These are phyloP conservation scores for Aspergillus floridensis DNA, from an alignment of 2,329 filamentous ascomycete species.

Conservation along the genomic window DNA sequence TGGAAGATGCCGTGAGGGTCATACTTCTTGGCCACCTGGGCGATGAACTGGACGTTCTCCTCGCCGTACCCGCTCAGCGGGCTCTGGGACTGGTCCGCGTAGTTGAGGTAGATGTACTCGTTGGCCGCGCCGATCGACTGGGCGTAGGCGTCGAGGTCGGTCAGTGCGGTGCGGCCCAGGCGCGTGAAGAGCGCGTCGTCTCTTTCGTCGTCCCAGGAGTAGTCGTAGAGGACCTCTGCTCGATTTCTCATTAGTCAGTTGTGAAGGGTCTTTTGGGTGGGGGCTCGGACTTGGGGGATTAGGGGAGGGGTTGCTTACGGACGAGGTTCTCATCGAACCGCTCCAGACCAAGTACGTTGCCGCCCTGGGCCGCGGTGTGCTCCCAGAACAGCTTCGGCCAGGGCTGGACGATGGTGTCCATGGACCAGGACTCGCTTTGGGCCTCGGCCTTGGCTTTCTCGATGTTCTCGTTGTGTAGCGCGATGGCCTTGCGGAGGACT, in stretches of 20 bases:
- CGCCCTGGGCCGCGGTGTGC: slow-evolving; percentile 33
- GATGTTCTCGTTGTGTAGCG: slow-evolving; percentile 19
- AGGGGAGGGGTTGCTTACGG: slow-evolving; percentile 1
- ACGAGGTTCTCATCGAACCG: slow-evolving; percentile 27
- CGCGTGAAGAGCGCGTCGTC: slow-evolving; percentile 35
- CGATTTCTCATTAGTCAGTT: too few species aligned
- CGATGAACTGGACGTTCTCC: slow-evolving; percentile 35
- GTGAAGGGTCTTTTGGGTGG: not conserved
- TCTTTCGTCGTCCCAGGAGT: slow-evolving; percentile 29
- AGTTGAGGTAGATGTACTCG: slow-evolving; percentile 48
- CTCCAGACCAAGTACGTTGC: slow-evolving; percentile 39
- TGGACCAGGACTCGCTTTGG: slow-evolving; percentile 12
- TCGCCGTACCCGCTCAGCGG: slow-evolving; percentile 43
- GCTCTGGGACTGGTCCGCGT: slow-evolving; percentile 44
- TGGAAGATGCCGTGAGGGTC: slow-evolving; percentile 30
- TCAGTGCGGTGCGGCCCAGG: slow-evolving; percentile 27
- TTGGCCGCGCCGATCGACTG: slow-evolving; percentile 24
- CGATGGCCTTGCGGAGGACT: slow-evolving; percentile 18
- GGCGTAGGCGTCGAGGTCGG: slow-evolving; percentile 30
- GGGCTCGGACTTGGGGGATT: not conserved
- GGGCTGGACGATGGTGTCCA: slow-evolving; percentile 39
- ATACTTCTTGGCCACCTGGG: slow-evolving; percentile 22
- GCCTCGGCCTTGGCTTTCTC: slow-evolving; percentile 15
- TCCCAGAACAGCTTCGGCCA: slow-evolving; percentile 39
- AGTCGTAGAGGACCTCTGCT: slow-evolving; percentile 21